These are phyloP conservation scores for baker's yeast (Saccharomyces cerevisiae) DNA, from an alignment of 805 yeast species.

Conservation along the genomic window DNA sequence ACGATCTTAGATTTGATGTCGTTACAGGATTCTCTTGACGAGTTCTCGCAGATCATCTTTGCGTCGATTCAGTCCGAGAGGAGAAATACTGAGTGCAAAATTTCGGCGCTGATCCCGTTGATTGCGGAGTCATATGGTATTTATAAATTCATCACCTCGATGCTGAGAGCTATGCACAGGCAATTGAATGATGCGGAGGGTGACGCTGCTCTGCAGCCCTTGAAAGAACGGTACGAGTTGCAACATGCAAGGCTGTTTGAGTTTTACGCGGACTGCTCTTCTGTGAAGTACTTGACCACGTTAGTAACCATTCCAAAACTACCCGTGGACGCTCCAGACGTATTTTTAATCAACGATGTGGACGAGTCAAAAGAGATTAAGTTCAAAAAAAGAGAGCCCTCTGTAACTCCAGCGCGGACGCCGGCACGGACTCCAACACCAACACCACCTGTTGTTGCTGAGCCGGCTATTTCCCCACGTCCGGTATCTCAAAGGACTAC, in stretches of 20 bases:
- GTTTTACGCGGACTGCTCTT: constrained; percentile 84
- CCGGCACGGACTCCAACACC: constrained; percentile 1
- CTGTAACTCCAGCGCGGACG: neutral
- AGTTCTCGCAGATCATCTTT: constrained; percentile 66
- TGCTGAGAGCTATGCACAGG: constrained; percentile 81
- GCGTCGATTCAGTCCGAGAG: constrained; percentile 55
- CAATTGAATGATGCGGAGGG: constrained; percentile 43
- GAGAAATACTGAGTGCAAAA: constrained; percentile 57
- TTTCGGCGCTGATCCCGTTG: constrained; percentile 81
- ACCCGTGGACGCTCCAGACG: constrained; percentile 33
- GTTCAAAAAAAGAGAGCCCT: constrained; percentile 5
- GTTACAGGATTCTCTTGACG: constrained; percentile 76
- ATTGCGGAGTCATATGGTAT: constrained; percentile 90
- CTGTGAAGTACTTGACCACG: constrained; percentile 71
- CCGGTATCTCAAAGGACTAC: neutral
- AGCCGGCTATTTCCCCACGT: neutral
- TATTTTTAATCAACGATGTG: constrained; percentile 15
- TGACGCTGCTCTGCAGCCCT: constrained; percentile 68
- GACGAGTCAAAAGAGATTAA: constrained; percentile 9
- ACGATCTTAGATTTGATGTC: constrained; percentile 78
- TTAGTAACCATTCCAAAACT: constrained; percentile 45
- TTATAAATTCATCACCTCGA: constrained; percentile 77
- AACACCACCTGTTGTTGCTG: neutral
- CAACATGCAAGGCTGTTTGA: constrained; percentile 66
- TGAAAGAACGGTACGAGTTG: constrained; percentile 59